Evolutionary conservation across 2,329 filamentous ascomycete genomes (phyloP).

Genomic region (Monosporascus sp.): DNA sequence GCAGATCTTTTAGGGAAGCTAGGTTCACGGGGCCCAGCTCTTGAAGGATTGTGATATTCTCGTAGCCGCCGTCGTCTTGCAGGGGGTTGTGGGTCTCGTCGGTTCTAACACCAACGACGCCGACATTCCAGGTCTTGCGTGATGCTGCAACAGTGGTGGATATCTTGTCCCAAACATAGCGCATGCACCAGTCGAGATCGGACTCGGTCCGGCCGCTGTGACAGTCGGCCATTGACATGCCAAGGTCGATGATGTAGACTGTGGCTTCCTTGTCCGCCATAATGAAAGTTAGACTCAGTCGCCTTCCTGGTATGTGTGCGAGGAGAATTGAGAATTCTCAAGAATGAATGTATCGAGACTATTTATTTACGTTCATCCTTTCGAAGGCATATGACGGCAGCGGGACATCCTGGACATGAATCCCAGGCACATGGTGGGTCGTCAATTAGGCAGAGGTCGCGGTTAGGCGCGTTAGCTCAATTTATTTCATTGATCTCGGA

Average conservation of each 20-base stretch:
- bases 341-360: not conserved
- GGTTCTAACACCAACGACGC: slow-evolving; percentile 80
- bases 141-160: slow-evolving; percentile 62
- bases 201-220: slow-evolving; percentile 67
- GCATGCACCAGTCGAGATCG: slow-evolving; percentile 84
- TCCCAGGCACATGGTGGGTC: not conserved
- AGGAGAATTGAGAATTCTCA: not conserved
- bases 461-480: not conserved
- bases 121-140: slow-evolving; percentile 67
- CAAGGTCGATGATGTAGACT: slow-evolving; percentile 86
- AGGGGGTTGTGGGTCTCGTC: slow-evolving; percentile 69
- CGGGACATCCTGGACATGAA: too few species aligned
- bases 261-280: slow-evolving; percentile 95
- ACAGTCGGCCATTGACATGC: slow-evolving; percentile 72
- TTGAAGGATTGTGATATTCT: slow-evolving; percentile 77
- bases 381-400: not conserved
- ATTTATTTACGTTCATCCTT: not conserved
- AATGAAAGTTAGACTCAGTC: slow-evolving; percentile 13
- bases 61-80: slow-evolving; percentile 65
- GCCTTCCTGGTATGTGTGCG: not conserved
- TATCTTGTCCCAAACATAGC: slow-evolving; percentile 93
- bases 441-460: not conserved
- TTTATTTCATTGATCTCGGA: not conserved
- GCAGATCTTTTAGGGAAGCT: slow-evolving; percentile 62
- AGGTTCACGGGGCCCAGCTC: slow-evolving; percentile 57